Conservation (phyloP, 1,284 basidiomycete genomes). For the Ustilago hordei region DNA sequence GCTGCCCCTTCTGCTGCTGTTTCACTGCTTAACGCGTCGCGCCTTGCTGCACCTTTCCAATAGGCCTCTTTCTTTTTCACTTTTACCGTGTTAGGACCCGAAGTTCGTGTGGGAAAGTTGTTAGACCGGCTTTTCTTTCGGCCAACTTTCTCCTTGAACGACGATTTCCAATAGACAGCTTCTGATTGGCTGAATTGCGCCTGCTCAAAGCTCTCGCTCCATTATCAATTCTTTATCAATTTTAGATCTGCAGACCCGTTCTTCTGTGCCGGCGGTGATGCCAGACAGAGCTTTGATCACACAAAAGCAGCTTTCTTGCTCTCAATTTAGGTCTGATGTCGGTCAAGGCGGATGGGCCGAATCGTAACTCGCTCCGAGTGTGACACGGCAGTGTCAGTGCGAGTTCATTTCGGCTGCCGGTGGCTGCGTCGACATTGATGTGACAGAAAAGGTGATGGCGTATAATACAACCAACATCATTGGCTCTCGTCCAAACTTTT, state of each 20-base stretch:
- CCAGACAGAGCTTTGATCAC: neutral
- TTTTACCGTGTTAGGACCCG: neutral
- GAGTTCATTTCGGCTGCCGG: neutral
- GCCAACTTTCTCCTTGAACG: too few species aligned
- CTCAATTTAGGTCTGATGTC: neutral
- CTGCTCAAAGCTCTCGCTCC: neutral
- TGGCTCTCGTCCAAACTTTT: slow-evolving; percentile 1
- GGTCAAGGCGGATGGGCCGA: neutral
- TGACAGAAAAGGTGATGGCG: slow-evolving; percentile 1
- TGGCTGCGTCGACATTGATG: slow-evolving; percentile 3
- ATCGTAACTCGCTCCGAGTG: neutral
- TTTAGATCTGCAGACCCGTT: neutral
- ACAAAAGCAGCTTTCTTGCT: neutral
- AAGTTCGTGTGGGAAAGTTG: too few species aligned
- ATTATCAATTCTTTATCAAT: slow-evolving; percentile 13
- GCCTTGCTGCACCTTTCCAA: slow-evolving; percentile 11
- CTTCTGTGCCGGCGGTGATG: neutral
- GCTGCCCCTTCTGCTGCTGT: neutral
- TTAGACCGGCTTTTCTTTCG: neutral
- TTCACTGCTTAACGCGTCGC: slow-evolving; percentile 32
- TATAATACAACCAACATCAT: slow-evolving; percentile 33
- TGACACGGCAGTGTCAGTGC: neutral
- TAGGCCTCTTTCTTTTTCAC: slow-evolving; percentile 10
- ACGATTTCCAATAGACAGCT: slow-evolving; percentile 26
- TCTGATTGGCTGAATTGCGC: slow-evolving; percentile 30